Evolutionary conservation across 2,329 filamentous ascomycete species (phyloP).

Genomic region (Leptosphaerulina australis): DNA sequence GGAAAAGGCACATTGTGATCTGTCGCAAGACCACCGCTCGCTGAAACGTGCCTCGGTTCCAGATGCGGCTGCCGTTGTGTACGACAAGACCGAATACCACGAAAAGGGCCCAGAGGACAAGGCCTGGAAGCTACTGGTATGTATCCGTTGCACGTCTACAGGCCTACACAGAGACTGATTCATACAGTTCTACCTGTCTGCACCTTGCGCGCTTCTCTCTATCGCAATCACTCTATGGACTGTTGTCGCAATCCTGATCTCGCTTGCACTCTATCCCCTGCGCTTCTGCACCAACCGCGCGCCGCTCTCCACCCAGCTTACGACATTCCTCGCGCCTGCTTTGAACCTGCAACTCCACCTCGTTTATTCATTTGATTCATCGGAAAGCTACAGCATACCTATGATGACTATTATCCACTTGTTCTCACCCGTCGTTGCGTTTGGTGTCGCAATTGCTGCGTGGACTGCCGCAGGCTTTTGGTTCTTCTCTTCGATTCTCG

Average conservation of each 20-base stretch:
- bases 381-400: conserved; percentile 47
- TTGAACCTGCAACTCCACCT: conserved; percentile 59
- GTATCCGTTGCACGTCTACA: conserved; percentile 2
- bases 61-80: conserved; percentile 32
- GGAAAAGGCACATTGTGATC: conserved; percentile 38
- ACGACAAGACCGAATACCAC: conserved; percentile 47
- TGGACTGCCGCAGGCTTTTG: conserved; percentile 68
- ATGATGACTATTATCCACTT: conserved; percentile 61
- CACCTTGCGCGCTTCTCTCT: conserved; percentile 61
- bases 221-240: conserved; percentile 62
- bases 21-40: conserved; percentile 27
- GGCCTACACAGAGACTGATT: background rate
- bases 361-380: conserved; percentile 52
- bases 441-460: conserved; percentile 61
- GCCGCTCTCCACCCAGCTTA: conserved; percentile 58
- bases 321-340: conserved; percentile 59
- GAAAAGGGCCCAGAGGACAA: conserved; percentile 52
- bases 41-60: conserved; percentile 28
- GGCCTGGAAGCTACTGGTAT: conserved; percentile 53
- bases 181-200: conserved; percentile 59
- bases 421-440: conserved; percentile 61
- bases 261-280: conserved; percentile 58
- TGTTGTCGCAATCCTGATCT: conserved; percentile 54
- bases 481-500: conserved; percentile 65
- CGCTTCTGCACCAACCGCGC: conserved; percentile 59